Evolutionary conservation across 75 land plant species (phyloP), one percentile per base, ranked within the genome.

Genomic region (Selaginella tamariscina): DNA sequence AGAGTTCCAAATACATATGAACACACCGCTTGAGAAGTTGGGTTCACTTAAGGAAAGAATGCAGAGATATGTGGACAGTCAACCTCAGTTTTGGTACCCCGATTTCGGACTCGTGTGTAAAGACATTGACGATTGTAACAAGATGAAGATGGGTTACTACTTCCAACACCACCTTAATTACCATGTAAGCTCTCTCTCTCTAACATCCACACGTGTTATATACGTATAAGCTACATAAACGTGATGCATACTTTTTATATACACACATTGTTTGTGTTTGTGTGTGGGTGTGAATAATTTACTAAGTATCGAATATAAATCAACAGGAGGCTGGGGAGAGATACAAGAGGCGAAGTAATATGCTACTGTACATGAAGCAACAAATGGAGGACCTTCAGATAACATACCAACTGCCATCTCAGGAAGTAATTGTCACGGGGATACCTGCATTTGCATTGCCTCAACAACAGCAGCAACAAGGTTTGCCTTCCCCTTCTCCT

Each of bases 81-180:
- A 59, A n/a, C 62, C 62, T 2, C 62, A 59, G 26, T 59, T 59
- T 59, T 59, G 62, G 62, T 59, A 59, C 62, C 62, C 62, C 8
- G 62, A 59, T n/a, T 59, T 59, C 26, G 23, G 24, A 2, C 62
- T 59, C 62, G n/a, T 59, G 23, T 59, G 62, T 59, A 59, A 59
- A n/a, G 62, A 59, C 26, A 59, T 59, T 27, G 62, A 59, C 26
- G 62, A 59, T 59, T 23, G 62, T n/a, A 59, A 21, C 21, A 59
- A 26, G 26, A 59, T 59, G 62, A 59, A 59, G 62, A 59, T 59
- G 62, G 62, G 62, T 9, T 59, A 23, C 27, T 59, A 59, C 26
- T 59, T 59, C 26, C 62, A 59, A 21, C 62, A 59, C 26, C 62
- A 26, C 62, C 62, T 59, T 23, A 59, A 21, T 5, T 59, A 59